Evolutionary conservation across 2,329 filamentous ascomycete species (phyloP), one percentile per base, ranked within the genome.

Genomic region (Epichloe typhina): DNA sequence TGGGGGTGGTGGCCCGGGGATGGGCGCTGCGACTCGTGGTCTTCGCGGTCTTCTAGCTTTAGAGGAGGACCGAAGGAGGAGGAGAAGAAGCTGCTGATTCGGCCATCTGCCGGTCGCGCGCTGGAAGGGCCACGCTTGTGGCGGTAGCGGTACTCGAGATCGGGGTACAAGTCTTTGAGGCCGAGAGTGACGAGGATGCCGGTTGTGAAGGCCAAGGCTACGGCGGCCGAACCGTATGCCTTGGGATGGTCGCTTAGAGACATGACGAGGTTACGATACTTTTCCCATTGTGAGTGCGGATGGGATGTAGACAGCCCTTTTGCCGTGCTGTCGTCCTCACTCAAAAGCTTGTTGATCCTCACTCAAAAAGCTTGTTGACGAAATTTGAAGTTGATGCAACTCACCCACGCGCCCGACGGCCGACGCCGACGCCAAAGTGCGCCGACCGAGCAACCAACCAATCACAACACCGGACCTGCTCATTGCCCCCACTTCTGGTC

Each of bases 141-240:
- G 59, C 78, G 77, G 59, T 81, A 86, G 19, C 79, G 75, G 21
- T 73, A 68, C 64, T 88, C 83, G 45, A 89, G 73, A 57, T 88
- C 83, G 1, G 85, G 82, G 59, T 89, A 90, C 38, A 90, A 66
- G 62, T 91, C 86, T 66, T 89, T 89, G 69, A 88, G 82, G 52
- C 84, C 83, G 3, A 93, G 68, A 0, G 88, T 88, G 51, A 90
- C 66, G 48, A 88, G 70, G 49, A 89, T 75, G 42, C 90, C 89
- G 9, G 86, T 76, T n/a, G 83, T 65, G 60, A 96, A 95, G 61
- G 86, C 85, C 19, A 82, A 70, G 51, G 80, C 74, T 41, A 89
- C 65, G 54, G 84, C 87, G 31, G 82, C 78, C 3, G 76, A 75
- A 65, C 80, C 77, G 61, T 83, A 83, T 54, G 73, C 75, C 61